These are phyloP conservation scores for Fusarium sp. DNA, from an alignment of 2,329 filamentous ascomycete genomes.

Conservation along the genomic window DNA sequence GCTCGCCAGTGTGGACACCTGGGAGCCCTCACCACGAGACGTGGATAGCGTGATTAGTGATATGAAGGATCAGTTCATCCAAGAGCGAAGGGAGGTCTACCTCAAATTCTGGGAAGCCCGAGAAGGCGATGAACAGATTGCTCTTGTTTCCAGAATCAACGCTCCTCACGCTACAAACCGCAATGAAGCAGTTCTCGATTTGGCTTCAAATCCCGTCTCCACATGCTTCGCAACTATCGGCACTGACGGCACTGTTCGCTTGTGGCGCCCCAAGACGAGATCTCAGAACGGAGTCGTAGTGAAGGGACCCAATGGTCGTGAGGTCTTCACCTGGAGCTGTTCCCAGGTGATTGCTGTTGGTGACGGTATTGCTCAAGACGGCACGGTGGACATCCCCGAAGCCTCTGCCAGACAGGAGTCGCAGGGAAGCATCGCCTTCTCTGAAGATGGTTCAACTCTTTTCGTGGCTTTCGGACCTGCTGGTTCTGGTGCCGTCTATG, in stretches of 20 bases:
- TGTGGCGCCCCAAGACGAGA: slow-evolving; percentile 85
- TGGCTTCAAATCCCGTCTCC: slow-evolving; percentile 78
- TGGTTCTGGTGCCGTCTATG: slow-evolving; percentile 75
- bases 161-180: slow-evolving; percentile 78
- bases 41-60: slow-evolving; percentile 63
- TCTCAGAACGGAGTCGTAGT: slow-evolving; percentile 77
- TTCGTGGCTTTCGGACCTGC: slow-evolving; percentile 74
- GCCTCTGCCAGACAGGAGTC: slow-evolving; percentile 51
- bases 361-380: slow-evolving; percentile 63
- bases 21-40: slow-evolving; percentile 82
- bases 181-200: slow-evolving; percentile 76
- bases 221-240: slow-evolving; percentile 88
- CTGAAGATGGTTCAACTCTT: slow-evolving; percentile 87
- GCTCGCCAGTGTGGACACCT: slow-evolving; percentile 93
- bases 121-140: slow-evolving; percentile 71
- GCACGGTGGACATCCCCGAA: slow-evolving; percentile 50
- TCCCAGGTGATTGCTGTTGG: slow-evolving; percentile 71
- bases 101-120: slow-evolving; percentile 91
- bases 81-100: slow-evolving; percentile 78
- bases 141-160: slow-evolving; percentile 87
- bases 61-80: slow-evolving; percentile 62
- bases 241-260: slow-evolving; percentile 80
- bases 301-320: slow-evolving; percentile 70
- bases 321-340: slow-evolving; percentile 82
- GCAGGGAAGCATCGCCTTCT: slow-evolving; percentile 82